These are phyloP conservation scores for Phytophthora boehmeriae DNA, from an alignment of 352 stramenopile genomes.

Conservation along the genomic window DNA sequence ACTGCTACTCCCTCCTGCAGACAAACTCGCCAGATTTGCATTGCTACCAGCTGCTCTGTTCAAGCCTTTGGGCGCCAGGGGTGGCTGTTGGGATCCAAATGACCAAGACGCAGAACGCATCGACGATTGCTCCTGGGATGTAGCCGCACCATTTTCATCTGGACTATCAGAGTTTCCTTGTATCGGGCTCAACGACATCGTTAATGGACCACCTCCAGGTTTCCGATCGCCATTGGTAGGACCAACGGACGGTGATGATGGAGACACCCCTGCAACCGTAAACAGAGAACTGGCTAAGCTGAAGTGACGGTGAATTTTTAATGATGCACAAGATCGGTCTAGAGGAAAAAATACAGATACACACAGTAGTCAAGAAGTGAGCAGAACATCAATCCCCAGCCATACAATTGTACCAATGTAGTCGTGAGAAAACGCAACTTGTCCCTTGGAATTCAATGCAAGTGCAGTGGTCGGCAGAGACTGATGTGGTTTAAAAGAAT, in stretches of 20 bases:
- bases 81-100: conserved; percentile 36
- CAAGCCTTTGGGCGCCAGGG: conserved; percentile 37
- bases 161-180: conserved; percentile 24
- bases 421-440: conserved; percentile 85
- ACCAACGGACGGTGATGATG: conserved; percentile 24
- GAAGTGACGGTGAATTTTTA: conserved; percentile 82
- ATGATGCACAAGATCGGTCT: conserved; percentile 84
- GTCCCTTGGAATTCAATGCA: conserved; percentile 79
- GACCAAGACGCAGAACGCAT: conserved; percentile 32
- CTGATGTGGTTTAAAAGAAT: conserved; percentile 85
- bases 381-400: too few species aligned
- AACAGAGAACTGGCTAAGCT: conserved; percentile 70
- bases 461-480: conserved; percentile 74
- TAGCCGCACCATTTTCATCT: conserved; percentile 16
- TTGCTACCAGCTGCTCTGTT: conserved; percentile 26
- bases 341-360: conserved; percentile 9
- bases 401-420: conserved; percentile 66
- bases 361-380: too few species aligned
- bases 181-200: conserved; percentile 33
- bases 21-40: conserved; percentile 31
- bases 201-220: conserved; percentile 16
- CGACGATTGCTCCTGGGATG: conserved; percentile 22
- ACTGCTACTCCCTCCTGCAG: conserved; percentile 30
- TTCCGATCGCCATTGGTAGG: conserved; percentile 29
- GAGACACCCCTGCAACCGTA: conserved; percentile 44